Conservation (phyloP, 2,329 filamentous ascomycete species). For the Didymella pinodella region DNA sequence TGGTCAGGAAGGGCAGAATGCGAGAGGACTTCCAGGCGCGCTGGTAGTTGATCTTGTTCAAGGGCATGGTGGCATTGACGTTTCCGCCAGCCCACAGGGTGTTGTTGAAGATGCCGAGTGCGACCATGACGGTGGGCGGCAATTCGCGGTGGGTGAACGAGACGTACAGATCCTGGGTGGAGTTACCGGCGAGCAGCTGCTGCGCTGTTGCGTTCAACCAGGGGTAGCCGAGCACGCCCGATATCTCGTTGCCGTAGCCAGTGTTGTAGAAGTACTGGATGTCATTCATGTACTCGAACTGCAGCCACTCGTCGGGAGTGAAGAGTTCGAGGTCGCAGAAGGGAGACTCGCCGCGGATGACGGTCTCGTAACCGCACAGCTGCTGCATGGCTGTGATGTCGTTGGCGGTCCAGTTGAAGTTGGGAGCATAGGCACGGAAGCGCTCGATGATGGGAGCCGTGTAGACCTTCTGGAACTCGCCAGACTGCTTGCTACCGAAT, state of each 20-base stretch:
- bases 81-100: conserved; percentile 63
- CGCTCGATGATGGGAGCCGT: conserved; percentile 68
- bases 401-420: conserved; percentile 67
- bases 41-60: conserved; percentile 67
- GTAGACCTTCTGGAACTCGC: conserved; percentile 62
- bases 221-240: conserved; percentile 68
- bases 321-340: conserved; percentile 69
- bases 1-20: conserved; percentile 70
- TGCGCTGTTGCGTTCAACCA: conserved; percentile 70
- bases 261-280: conserved; percentile 71
- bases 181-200: conserved; percentile 56
- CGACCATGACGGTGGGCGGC: conserved; percentile 71
- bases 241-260: conserved; percentile 67
- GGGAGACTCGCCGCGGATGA: conserved; percentile 67
- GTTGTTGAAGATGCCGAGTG: conserved; percentile 75
- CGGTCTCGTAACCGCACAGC: conserved; percentile 71
- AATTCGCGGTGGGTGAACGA: conserved; percentile 75
- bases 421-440: conserved; percentile 60
- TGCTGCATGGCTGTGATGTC: conserved; percentile 73
- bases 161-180: conserved; percentile 68
- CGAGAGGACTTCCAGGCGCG: conserved; percentile 70
- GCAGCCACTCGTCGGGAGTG: conserved; percentile 69
- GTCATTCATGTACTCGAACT: conserved; percentile 71
- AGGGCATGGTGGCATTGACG: conserved; percentile 71
- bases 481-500: conserved; percentile 64